Evolutionary conservation across 2,329 filamentous ascomycete species (phyloP).

Genomic region (Aureobasidium vineae): DNA sequence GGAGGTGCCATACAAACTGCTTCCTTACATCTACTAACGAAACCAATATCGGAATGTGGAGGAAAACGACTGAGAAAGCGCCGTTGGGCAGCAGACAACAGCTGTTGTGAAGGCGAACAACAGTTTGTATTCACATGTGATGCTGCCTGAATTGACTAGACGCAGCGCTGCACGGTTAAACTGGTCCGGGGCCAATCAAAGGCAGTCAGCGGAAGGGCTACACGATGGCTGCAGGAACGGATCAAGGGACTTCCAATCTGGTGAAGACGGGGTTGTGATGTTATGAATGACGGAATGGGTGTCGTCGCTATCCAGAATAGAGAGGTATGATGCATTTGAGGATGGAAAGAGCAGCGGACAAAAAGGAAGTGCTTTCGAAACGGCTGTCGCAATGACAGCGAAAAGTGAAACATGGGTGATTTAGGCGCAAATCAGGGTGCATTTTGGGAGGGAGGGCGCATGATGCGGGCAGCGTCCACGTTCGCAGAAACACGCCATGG

Average conservation of each 20-base stretch:
- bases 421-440: constrained; percentile 11
- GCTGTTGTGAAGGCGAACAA: background rate
- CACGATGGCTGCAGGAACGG: constrained; percentile 3
- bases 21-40: constrained; percentile 33
- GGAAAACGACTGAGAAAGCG: background rate
- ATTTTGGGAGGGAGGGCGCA: background rate
- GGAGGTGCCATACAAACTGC: constrained; percentile 33
- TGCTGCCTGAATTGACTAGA: background rate
- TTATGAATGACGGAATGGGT: background rate
- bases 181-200: constrained; percentile 4
- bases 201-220: background rate
- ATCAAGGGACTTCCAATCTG: background rate
- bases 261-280: background rate
- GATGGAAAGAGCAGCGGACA: background rate
- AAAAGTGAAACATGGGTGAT: constrained; percentile 3
- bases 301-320: background rate
- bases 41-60: background rate
- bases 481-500: constrained; percentile 8
- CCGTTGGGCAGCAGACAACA: constrained; percentile 4
- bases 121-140: constrained; percentile 9
- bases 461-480: constrained; percentile 8
- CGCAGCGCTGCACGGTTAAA: constrained; percentile 18
- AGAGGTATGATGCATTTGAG: background rate
- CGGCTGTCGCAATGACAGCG: background rate
- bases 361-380: background rate